Percentiles rank a stretch among this genome's conserved stretches.
phyloP scores from a whole-genome alignment of 306 rosid genomes.

The Malus asiatica region DNA sequence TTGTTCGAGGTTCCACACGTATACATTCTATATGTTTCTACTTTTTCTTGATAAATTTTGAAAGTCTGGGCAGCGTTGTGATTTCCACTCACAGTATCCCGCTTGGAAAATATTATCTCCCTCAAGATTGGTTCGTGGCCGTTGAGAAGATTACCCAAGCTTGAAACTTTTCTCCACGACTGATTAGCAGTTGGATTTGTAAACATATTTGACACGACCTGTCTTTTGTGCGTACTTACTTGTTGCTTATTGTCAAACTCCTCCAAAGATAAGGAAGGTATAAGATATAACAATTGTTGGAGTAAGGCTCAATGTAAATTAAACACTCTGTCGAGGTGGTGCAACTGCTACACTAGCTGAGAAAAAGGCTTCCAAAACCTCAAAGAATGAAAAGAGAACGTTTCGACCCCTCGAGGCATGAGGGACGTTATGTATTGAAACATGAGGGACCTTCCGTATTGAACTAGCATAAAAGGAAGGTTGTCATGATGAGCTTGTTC shows the following conservation, averaged over 20 bases:
- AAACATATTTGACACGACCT: conserved; percentile 65
- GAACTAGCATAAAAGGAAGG: no score
- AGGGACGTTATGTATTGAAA: background rate
- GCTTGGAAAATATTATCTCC: conserved; percentile 69
- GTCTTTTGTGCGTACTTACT: conserved; percentile 57
- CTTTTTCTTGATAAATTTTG: conserved; percentile 44
- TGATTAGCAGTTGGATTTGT: conserved; percentile 81
- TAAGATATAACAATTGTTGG: background rate
- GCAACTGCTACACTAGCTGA: no score
- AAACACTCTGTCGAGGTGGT: background rate
- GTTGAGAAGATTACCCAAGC: conserved; percentile 98
- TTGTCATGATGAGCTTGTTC: conserved; percentile 28
- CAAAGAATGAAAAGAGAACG: background rate
- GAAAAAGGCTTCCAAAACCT: background rate
- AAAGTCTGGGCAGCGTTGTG: conserved; percentile 60
- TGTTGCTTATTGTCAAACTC: conserved; percentile 57
- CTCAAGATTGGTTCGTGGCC: conserved; percentile 89
- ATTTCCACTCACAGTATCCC: conserved; percentile 58
- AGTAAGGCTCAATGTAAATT: background rate
- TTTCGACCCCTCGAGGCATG: background rate
- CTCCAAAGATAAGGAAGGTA: conserved; percentile 29
- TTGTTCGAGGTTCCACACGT: conserved; percentile 83
- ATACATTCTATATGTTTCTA: conserved; percentile 85
- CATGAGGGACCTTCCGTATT: no score
- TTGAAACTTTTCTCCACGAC: conserved; percentile 88